These are phyloP conservation scores for Solanum hybrid DNA, from an alignment of 305 asterid genomes.

Conservation along the genomic window DNA sequence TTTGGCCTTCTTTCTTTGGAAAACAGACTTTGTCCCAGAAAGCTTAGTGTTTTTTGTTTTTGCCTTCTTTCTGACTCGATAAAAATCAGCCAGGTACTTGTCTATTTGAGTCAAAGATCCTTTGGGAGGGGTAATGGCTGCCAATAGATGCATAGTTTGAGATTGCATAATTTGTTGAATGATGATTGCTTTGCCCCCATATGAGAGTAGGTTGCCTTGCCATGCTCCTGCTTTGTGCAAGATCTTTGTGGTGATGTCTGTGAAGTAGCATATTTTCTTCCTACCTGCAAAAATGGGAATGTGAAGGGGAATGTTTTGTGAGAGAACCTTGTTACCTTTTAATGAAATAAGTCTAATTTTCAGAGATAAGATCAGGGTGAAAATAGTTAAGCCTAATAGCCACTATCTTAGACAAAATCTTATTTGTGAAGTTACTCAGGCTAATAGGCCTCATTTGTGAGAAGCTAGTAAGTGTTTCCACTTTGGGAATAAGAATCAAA, in stretches of 20 bases:
- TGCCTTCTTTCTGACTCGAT: background rate
- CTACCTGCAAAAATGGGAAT: background rate
- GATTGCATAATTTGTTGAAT: background rate
- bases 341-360: background rate
- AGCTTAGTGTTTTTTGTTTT: background rate
- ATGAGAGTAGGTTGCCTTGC: background rate
- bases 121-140: background rate
- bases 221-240: background rate
- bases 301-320: background rate
- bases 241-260: background rate
- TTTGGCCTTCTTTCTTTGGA: background rate
- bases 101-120: background rate
- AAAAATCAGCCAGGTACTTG: background rate
- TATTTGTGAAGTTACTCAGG: background rate
- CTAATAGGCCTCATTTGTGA: background rate
- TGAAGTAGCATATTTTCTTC: background rate
- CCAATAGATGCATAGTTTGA: background rate
- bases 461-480: background rate
- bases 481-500: background rate
- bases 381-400: background rate
- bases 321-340: background rate
- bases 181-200: background rate
- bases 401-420: background rate
- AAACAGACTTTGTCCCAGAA: background rate
- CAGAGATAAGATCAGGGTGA: background rate